These are phyloP conservation scores for Brassica balearica DNA, from an alignment of 441 rosid genomes.

Conservation along the genomic window DNA sequence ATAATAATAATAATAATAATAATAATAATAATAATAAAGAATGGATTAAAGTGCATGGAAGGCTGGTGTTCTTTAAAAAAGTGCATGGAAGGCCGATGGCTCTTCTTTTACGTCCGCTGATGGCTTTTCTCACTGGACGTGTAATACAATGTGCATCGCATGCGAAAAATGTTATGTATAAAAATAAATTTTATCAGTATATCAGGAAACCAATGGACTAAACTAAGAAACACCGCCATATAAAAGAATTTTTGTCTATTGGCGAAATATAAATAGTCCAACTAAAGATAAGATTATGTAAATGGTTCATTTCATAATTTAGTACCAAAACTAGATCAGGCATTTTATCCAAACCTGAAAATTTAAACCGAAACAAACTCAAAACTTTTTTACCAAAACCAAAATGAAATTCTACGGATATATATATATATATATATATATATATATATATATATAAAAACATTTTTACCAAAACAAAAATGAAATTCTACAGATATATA, in stretches of 20 bases:
- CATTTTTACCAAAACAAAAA: neutral
- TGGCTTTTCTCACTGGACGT: neutral
- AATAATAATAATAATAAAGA: neutral
- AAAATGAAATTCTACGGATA: too few relatives aligned
- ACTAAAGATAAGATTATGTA: neutral
- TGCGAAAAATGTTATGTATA: conserved; percentile 4
- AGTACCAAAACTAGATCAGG: neutral
- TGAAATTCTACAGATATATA: too few relatives aligned
- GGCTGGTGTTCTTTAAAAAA: conserved; percentile 15
- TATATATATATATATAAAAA: too few relatives aligned
- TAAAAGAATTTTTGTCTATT: neutral
- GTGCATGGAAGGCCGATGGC: conserved; percentile 22
- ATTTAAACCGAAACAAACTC: neutral
- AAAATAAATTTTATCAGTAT: neutral
- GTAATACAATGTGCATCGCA: conserved; percentile 14
- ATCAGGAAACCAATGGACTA: conserved; percentile 7
- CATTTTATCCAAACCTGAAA: neutral
- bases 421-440: too few relatives aligned
- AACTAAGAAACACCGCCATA: conserved; percentile 6
- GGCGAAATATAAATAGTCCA: neutral
- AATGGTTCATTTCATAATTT: neutral
- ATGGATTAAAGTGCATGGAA: neutral
- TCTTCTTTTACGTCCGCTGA: conserved; percentile 17
- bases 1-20: too few relatives aligned
- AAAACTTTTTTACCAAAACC: neutral